Evolutionary conservation across 2,329 filamentous ascomycete species (phyloP).

Genomic region (Rutstroemia sp.): DNA sequence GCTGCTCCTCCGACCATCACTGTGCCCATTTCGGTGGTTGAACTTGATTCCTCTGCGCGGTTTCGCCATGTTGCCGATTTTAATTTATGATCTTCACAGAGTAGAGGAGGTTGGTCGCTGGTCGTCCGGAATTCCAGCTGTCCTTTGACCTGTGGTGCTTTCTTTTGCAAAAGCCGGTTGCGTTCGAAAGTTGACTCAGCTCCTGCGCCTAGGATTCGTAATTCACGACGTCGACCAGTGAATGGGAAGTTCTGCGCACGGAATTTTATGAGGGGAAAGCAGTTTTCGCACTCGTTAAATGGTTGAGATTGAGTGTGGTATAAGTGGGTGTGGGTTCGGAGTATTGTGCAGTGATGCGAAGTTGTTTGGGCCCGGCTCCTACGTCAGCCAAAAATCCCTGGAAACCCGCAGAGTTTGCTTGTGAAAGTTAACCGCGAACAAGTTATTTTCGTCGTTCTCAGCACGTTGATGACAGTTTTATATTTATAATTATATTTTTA

Average conservation of each 20-base stretch:
- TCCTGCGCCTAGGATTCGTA: neutral
- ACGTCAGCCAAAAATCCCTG: slow-evolving; percentile 8
- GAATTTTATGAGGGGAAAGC: no score
- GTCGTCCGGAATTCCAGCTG: no score
- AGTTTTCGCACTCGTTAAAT: neutral
- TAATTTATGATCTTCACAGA: neutral
- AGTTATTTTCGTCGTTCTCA: no score
- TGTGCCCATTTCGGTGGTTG: slow-evolving; percentile 30
- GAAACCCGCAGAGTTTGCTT: slow-evolving; percentile 3
- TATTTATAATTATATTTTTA: no score
- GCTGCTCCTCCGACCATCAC: slow-evolving; percentile 51
- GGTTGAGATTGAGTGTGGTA: neutral
- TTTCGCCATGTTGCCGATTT: slow-evolving; percentile 33
- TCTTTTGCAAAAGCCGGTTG: slow-evolving; percentile 2
- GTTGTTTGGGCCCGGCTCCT: neutral
- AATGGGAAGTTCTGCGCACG: no score
- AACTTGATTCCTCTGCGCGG: slow-evolving; percentile 49
- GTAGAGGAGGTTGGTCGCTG: no score
- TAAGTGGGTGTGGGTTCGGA: neutral
- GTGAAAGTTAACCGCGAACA: neutral
- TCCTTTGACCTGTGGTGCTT: neutral
- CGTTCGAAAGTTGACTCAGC: neutral
- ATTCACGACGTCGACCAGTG: neutral
- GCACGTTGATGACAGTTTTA: no score
- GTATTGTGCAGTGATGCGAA: neutral